Evolutionary conservation across 1,284 basidiomycete genomes (phyloP).

Genomic region (Polyporus tsugae): DNA sequence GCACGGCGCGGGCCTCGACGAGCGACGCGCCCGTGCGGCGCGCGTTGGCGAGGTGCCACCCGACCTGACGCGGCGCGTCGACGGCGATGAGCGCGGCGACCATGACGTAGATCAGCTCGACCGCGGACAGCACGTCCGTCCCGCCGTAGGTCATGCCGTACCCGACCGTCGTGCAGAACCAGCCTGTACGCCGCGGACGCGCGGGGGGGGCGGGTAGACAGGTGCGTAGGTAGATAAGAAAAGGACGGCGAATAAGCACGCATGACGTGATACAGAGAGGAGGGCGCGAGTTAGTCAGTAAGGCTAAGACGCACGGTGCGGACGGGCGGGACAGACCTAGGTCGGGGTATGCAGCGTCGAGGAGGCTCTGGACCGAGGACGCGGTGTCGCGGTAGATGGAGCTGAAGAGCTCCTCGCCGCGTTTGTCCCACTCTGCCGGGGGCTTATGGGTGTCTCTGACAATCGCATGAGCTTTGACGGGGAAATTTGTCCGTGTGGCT

Average conservation of each 20-base stretch:
- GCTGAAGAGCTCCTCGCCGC: conserved; percentile 54
- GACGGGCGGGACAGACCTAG: conserved; percentile 50
- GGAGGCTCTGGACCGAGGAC: conserved; percentile 48
- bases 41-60: conserved; percentile 61
- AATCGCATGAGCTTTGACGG: neutral
- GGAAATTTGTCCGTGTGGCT: neutral
- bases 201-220: neutral
- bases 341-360: conserved; percentile 62
- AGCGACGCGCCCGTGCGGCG: conserved; percentile 44
- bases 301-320: neutral
- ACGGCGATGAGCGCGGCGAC: conserved; percentile 58
- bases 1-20: conserved; percentile 43
- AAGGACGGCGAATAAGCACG: neutral
- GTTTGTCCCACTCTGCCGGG: conserved; percentile 49
- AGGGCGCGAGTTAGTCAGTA: neutral
- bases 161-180: conserved; percentile 59
- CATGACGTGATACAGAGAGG: neutral
- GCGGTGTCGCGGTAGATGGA: conserved; percentile 61
- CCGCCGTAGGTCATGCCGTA: conserved; percentile 59
- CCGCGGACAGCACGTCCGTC: conserved; percentile 48
- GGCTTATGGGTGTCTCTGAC: conserved; percentile 48
- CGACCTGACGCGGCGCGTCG: conserved; percentile 60
- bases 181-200: conserved; percentile 44
- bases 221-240: neutral
- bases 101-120: conserved; percentile 58